Conservation (phyloP, 129 eudicot species). For the Silybum marianum region DNA sequence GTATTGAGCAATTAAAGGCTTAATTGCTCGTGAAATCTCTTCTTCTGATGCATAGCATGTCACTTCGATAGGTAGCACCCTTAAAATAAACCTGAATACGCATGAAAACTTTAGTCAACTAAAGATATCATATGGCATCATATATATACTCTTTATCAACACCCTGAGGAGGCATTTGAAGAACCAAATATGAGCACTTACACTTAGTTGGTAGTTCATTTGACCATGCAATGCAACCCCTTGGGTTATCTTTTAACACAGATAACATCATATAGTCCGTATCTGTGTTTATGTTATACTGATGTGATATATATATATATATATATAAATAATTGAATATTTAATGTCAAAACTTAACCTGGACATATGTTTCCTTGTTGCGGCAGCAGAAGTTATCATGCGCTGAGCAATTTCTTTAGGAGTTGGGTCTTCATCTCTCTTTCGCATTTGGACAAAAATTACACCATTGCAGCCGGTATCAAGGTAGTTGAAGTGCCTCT, state of each 20-base stretch:
- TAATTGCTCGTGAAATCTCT: constrained; percentile 80
- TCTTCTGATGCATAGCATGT: constrained; percentile 94
- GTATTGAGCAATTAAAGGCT: constrained; percentile 67
- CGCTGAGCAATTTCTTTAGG: constrained; percentile 81
- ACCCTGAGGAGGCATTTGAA: not conserved
- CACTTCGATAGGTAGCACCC: constrained; percentile 84
- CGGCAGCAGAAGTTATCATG: constrained; percentile 74
- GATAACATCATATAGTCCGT: not conserved
- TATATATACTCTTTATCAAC: not conserved
- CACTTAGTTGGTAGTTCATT: not conserved
- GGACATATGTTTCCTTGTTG: constrained; percentile 73
- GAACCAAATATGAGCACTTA: not conserved
- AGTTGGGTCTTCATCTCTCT: constrained; percentile 75
- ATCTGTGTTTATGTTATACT: not conserved
- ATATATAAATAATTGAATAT: not conserved
- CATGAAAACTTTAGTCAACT: constrained; percentile 10
- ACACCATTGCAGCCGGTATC: constrained; percentile 98
- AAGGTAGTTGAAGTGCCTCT: constrained; percentile 83
- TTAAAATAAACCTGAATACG: constrained; percentile 69
- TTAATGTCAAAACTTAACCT: constrained; percentile 45
- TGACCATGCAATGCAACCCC: not conserved
- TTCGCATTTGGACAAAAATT: constrained; percentile 79
- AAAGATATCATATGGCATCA: not conserved
- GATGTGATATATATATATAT: not conserved
- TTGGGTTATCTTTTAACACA: not conserved